phyloP scores from a whole-genome alignment of 2,329 filamentous ascomycete genomes.

The Colletotrichum graminicola region DNA sequence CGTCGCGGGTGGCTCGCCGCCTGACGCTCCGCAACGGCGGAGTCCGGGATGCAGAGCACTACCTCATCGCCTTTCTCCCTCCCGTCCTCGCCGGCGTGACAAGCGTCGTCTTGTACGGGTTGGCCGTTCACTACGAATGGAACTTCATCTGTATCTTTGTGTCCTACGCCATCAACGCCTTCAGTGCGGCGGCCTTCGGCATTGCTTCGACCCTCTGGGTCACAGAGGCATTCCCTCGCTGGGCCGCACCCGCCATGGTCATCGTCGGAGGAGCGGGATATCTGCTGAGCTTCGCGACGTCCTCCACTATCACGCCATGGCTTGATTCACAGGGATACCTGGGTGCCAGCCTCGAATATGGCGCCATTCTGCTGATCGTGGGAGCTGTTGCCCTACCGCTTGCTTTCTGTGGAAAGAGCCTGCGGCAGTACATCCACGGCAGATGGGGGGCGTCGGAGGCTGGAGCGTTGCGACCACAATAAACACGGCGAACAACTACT shows the following conservation, averaged over 20 bases:
- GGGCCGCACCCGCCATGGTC: slow-evolving; percentile 45
- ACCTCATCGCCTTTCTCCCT: slow-evolving; percentile 45
- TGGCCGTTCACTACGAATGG: slow-evolving; percentile 42
- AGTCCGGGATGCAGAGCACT: slow-evolving; percentile 46
- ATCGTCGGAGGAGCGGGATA: slow-evolving; percentile 37
- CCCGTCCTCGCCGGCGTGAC: slow-evolving; percentile 43
- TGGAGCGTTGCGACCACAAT: slow-evolving; percentile 46
- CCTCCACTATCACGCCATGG: slow-evolving; percentile 27
- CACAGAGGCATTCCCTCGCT: slow-evolving; percentile 46
- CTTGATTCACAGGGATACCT: slow-evolving; percentile 36
- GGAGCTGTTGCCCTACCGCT: slow-evolving; percentile 45
- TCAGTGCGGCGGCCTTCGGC: slow-evolving; percentile 43
- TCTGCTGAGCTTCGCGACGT: slow-evolving; percentile 37
- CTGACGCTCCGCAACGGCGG: slow-evolving; percentile 45
- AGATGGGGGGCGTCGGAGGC: slow-evolving; percentile 44
- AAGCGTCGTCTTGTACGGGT: slow-evolving; percentile 43
- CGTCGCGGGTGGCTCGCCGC: slow-evolving; percentile 44
- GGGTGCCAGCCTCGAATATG: slow-evolving; percentile 40
- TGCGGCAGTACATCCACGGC: slow-evolving; percentile 46
- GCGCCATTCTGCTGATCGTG: slow-evolving; percentile 43
- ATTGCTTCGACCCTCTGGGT: slow-evolving; percentile 47
- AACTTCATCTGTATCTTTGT: slow-evolving; percentile 38
- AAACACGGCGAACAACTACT: not conserved
- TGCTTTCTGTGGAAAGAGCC: slow-evolving; percentile 47
- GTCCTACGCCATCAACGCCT: slow-evolving; percentile 42